Evolutionary conservation across 2,329 filamentous ascomycete genomes (phyloP), one percentile per base, ranked within the genome.

Genomic region (Blastomyces silverae): DNA sequence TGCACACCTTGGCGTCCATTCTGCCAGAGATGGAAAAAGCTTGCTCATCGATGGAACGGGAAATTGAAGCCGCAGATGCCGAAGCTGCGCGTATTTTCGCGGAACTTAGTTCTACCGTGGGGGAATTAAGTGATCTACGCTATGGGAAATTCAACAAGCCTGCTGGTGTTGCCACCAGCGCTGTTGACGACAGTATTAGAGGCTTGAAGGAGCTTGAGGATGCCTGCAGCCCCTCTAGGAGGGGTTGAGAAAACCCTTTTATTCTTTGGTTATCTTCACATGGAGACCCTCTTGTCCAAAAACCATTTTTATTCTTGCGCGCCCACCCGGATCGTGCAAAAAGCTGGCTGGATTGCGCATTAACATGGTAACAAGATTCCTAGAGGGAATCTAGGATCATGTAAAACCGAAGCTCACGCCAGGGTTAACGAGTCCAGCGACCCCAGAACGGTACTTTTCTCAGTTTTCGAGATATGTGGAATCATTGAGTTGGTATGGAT

Each of bases 81-180:
- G 88, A 93, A 69, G 85, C 89, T 63, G 80, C 81, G 0, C 74
- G 75, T 1, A 78, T 91, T 2, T 75, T 89, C 6, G 79, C 83
- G 3, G 83, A 85, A 13, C 83, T 94, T 62, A 82, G 83, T 68
- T 82, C 85, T 64, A 87, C 83, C 0, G 83, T 94, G 20, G 88
- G 88, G 42, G 85, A 84, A 59, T 79, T 96, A 73, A 95, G 91
- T 75, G 90, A 95, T 76, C 81, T 96, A 64, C 86, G 90, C 57
- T 93, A 94, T 71, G 91, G 92, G 48, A 87, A 87, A 64, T 83
- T 94, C 65, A 76, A 77, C 50, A 78, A 77, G 31, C 74, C 79
- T 31, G 73, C 76, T 28, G 78, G 76, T 13, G 82, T 84, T 46
- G 89, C 89, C 67, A 75, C 81, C 28, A 81, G 85, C 66, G 77